Evolutionary conservation across 192 early-diverging fungal genomes (phyloP), one percentile per base, ranked within the genome.

Genomic region (Linnemannia zychae): DNA sequence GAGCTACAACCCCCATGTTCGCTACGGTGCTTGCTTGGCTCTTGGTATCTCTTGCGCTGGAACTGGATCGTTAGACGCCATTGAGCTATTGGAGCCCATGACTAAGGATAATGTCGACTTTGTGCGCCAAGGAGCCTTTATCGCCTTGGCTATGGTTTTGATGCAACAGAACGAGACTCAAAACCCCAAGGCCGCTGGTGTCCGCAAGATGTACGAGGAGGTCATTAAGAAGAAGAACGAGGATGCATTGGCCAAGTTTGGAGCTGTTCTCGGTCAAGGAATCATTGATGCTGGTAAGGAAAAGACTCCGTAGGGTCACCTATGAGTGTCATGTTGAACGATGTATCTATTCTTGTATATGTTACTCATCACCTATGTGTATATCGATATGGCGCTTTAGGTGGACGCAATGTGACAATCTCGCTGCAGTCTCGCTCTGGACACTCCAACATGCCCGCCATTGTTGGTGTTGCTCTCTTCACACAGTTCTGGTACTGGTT

Each of bases 401-500:
- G 96, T 74, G 99, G 99, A 38, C 93, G 99, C 75, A 99, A 99
- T 82, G 97, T 99, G 34, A 98, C 97, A 0, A 98, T 99, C 68
- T 97, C 96, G 0, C 89, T 99, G 66, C 93, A 94, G 53, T 96
- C 96, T 57, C 88, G 87, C n/a, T 96, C 96, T 38, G 98, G 97
- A 1, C 94, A 97, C 83, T 92, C 94, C 28, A 96, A 96, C 80
- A 98, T 97, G 92, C 92, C 95, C n/a, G 96, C 98, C 28, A 96
- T 99, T 82, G 98, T 97, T n/a, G 99, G 99, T 31, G 98, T 98
- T 94, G 96, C 97, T 15, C 91, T 99, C 40, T 99, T 99, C 80
- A 97, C 97, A 33, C 98, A 99, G 90, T 99, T 98, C 88, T 99
- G 99, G 99, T 98, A 97, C 92, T 99, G 99, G 99, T 99, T 96